Evolutionary conservation across 1,284 basidiomycete species (phyloP).

Genomic region (Apiotrichum gracile): DNA sequence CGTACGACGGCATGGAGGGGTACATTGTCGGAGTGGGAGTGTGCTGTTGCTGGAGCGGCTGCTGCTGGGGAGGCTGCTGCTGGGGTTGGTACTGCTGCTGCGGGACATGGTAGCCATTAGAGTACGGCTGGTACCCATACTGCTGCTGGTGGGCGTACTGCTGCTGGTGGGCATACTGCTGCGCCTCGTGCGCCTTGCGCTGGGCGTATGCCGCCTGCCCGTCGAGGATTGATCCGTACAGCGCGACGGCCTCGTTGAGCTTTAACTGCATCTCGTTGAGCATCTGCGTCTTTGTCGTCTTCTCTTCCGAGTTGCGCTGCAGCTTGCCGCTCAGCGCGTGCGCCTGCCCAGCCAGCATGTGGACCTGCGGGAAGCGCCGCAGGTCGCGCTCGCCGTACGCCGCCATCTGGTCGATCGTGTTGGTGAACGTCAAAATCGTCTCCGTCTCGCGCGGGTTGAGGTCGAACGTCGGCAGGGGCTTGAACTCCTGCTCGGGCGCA

Average conservation of each 20-base stretch:
- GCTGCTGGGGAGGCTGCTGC: slow-evolving; percentile 6
- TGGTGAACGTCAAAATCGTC: slow-evolving; percentile 78
- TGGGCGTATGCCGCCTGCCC: slow-evolving; percentile 56
- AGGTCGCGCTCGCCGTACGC: slow-evolving; percentile 70
- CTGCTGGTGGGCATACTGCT: slow-evolving; percentile 31
- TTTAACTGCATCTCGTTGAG: slow-evolving; percentile 90
- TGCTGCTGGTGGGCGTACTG: slow-evolving; percentile 9
- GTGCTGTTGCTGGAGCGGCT: slow-evolving; percentile 4
- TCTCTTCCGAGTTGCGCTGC: slow-evolving; percentile 76
- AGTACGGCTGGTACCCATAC: slow-evolving; percentile 25
- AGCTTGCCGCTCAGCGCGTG: slow-evolving; percentile 73
- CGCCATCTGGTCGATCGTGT: slow-evolving; percentile 78
- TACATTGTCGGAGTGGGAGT: slow-evolving; percentile 3
- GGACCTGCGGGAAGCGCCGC: slow-evolving; percentile 71
- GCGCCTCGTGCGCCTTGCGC: slow-evolving; percentile 37
- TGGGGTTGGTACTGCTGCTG: slow-evolving; percentile 8
- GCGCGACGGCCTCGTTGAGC: slow-evolving; percentile 78
- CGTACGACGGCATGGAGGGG: slow-evolving; percentile 7
- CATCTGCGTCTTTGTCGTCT: slow-evolving; percentile 77
- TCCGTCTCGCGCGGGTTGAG: slow-evolving; percentile 72
- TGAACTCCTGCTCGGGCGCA: slow-evolving; percentile 51
- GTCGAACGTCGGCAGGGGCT: slow-evolving; percentile 64
- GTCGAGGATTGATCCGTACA: slow-evolving; percentile 82
- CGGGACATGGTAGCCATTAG: slow-evolving; percentile 19
- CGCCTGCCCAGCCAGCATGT: slow-evolving; percentile 78